Base-by-base conservation (phyloP, 1,284 basidiomycete species). In the Pascua guehoae region DNA sequence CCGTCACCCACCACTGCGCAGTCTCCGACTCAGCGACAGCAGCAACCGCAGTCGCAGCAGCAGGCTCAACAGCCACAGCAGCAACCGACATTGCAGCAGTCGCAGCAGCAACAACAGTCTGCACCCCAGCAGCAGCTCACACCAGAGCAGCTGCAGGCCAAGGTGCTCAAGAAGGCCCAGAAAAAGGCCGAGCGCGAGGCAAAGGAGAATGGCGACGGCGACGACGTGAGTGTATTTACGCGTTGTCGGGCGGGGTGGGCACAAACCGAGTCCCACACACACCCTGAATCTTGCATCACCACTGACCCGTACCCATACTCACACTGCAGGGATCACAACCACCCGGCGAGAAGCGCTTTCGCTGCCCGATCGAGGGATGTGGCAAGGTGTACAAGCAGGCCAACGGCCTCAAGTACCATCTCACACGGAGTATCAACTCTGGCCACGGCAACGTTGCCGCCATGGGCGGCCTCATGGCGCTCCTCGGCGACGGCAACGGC, bases 321-420 rank as follows among this genome's bases (percentile, higher is more conserved):
- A 59, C 46, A 17, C 40, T 37, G 49, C 16, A 36, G 17, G 50
- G 58, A 12, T 32, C 24, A 32, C 38, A 58, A 53, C 46, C 45
- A 36, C 49, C 57, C 38, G 70, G 71, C 47, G 81, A 81, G 65
- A 82, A 82, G 67, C 79, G 81, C 32, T 84, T 82, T 75, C 80
- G 81, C 58, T 84, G 83, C 66, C 80, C 79, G 4, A 79, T 82
- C 8, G 80, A 81, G 40, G 83, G 83, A 1, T 84, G 83, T 64
- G 82, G 82, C 63, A 84, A 84, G 71, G 78, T 80, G 15, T 84
- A 84, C 76, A 83, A 83, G 71, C 83, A 84, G 70, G 73, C 73
- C 48, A 75, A 77, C 60, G 76, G 76, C 2, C 63, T 75, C 41
- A 73, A 75, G 61, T 78, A 79, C 64, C 77, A 79, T 57, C 60